Base-by-base conservation (phyloP, 495 filamentous ascomycete species). In the Daldinia bambusicola region DNA sequence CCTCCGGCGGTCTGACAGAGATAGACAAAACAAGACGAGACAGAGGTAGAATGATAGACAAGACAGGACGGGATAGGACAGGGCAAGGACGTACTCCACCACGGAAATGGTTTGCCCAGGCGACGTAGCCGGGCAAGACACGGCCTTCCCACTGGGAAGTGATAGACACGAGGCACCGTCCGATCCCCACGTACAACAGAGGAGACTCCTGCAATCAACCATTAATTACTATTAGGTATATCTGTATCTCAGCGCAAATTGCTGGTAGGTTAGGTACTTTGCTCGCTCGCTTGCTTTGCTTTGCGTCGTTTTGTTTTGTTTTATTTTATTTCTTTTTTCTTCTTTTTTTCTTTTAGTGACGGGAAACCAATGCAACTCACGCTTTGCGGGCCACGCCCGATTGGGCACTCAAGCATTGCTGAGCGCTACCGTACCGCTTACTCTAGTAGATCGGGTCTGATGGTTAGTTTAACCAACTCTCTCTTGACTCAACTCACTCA, bases 181-280 rank as follows among this genome's bases (percentile, higher is more conserved):
- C 55, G 84, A 76, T 55, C 90, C 90, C 90, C 90, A 93, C 61
- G 90, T 91, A 77, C 90, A 92, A 60, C 84, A 82, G 50, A 89
- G 78, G 22, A 89, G 75, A 26, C 84, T 81, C 45, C 89, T 91
- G 61, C 56, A 63, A 67, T 62, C 61, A 50, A 36, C 34, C 26
- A 26, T 26, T 26, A 26, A 36, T 36, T 36, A 10, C 63, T 48
- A 63, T 75, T 60, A 26, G 26, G 26, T 26, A 26, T 26, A 26
- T 26, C 26, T 26, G 26, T 26, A 71, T 72, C 66, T 75, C 76
- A 75, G 65, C 67, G 53, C 57, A 61, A 61, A 26, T 59, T 67
- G 53, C 34, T 36, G 57, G n/a, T n/a, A n/a, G n/a, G n/a, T n/a
- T 66, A 52, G 26, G 26, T 26, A 26, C 26, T 26, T 26, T 26